These are phyloP conservation scores for Russula compacta DNA, from an alignment of 768 basidiomycete species.

Conservation along the genomic window DNA sequence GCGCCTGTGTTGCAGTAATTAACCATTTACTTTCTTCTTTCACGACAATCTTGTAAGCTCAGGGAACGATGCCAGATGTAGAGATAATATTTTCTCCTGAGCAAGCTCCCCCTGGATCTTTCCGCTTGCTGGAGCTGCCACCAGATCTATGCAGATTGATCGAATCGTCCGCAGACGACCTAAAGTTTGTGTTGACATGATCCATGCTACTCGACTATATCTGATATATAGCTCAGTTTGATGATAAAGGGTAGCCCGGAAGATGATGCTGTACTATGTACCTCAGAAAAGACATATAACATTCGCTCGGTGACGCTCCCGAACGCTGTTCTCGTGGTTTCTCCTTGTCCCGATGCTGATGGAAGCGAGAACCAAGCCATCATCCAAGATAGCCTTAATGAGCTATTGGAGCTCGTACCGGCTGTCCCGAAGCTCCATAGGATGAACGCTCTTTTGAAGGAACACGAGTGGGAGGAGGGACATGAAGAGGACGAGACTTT, in stretches of 20 bases:
- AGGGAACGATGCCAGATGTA: conserved; percentile 34
- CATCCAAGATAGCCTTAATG: conserved; percentile 72
- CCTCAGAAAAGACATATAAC: conserved; percentile 65
- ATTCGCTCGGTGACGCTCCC: conserved; percentile 83
- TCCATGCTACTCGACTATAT: conserved; percentile 10
- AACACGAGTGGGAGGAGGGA: conserved; percentile 60
- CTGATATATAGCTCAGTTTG: conserved; percentile 10
- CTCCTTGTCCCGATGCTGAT: conserved; percentile 29
- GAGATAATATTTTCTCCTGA: conserved; percentile 44
- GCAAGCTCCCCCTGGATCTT: conserved; percentile 44
- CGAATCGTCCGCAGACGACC: conserved; percentile 35
- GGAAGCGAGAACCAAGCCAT: conserved; percentile 39
- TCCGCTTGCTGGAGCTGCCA: conserved; percentile 66
- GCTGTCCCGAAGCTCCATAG: conserved; percentile 70
- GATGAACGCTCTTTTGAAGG: conserved; percentile 50
- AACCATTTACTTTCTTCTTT: background rate
- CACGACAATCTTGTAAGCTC: background rate
- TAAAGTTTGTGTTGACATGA: background rate
- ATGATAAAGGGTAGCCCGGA: conserved; percentile 72
- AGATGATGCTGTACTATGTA: conserved; percentile 90
- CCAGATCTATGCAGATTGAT: conserved; percentile 54
- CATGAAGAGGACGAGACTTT: conserved; percentile 37
- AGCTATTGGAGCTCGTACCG: conserved; percentile 76
- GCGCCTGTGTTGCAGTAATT: background rate
- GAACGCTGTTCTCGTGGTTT: conserved; percentile 78